Evolutionary conservation across 495 filamentous ascomycete genomes (phyloP), one percentile per base, ranked within the genome.

Genomic region (Talaromyces trachyspermus): DNA sequence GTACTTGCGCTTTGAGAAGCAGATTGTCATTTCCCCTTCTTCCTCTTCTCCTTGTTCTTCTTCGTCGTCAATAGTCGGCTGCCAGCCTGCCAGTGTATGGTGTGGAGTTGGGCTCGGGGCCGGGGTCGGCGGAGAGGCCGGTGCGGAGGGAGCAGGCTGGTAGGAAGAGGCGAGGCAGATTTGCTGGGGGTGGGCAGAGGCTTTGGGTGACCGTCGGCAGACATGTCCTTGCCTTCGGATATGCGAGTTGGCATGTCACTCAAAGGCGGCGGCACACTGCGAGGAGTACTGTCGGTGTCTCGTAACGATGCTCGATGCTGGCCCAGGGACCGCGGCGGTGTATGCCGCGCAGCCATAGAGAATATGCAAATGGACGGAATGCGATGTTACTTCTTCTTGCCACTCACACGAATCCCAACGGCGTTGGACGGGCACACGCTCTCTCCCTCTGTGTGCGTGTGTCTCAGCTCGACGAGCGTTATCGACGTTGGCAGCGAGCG

Each of bases 31-130:
- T 18, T 40, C 41, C 44, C 76, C 71, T 17, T 33, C 48, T 11
- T 49, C 47, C 12, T 46, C 44, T 24, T 32, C 12, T n/a, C 36
- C 30, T 18, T 19, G 29, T 1, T 12, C 10, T 23, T 14, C 19
- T 25, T 14, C 22, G 10, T 23, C 39, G 24, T 83, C 79, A 24
- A 71, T 74, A 2, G 69, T 58, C 11, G 75, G 69, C 54, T 68
- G 77, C 77, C 81, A 82, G 46, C 71, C 74, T n/a, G 75, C 73
- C 4, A 71, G 66, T 49, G 76, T 61, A 40, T 81, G 78, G 49
- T 76, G 76, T 19, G 81, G 81, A 4, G 80, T 82, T 8, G 81
- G 81, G 61, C 77, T 81, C 2, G 81, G 81, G 33, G 81, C 81
- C 18, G 81, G 81, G 11, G 81, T 85, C 24, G 81, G 81, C 53